Evolutionary conservation across 2,329 filamentous ascomycete genomes (phyloP).

Genomic region (Fusarium zealandicum): DNA sequence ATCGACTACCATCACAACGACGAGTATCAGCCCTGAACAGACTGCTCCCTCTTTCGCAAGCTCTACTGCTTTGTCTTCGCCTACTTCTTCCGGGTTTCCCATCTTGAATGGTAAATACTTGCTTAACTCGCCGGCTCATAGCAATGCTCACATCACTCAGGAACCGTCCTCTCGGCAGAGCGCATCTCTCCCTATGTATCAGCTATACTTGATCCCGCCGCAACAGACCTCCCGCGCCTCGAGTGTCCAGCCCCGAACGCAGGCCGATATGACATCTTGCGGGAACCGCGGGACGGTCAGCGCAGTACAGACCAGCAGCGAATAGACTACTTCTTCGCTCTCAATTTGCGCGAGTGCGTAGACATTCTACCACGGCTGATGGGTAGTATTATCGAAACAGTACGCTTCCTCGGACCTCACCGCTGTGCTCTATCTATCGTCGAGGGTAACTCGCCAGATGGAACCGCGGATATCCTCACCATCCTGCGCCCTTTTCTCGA

Average conservation of each 20-base stretch:
- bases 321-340: constrained; percentile 58
- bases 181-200: constrained; percentile 38
- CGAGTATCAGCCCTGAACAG: not conserved
- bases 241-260: constrained; percentile 41
- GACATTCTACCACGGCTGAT: constrained; percentile 58
- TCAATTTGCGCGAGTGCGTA: constrained; percentile 57
- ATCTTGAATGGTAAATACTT: constrained; percentile 18
- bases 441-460: constrained; percentile 63
- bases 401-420: constrained; percentile 57
- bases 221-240: constrained; percentile 34
- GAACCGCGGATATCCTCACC: constrained; percentile 58
- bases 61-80: not conserved
- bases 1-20: not conserved
- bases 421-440: constrained; percentile 62
- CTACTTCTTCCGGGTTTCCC: not conserved
- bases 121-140: rapidly evolving
- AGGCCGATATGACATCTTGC: constrained; percentile 35
- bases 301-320: not conserved
- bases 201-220: constrained; percentile 41
- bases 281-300: not conserved
- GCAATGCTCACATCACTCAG: constrained; percentile 45
- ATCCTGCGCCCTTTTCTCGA: constrained; percentile 51
- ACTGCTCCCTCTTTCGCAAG: not conserved
- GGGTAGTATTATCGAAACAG: constrained; percentile 58
- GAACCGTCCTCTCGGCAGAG: constrained; percentile 34